Evolutionary conservation across 306 rosid genomes (phyloP), one percentile per base, ranked within the genome.

Genomic region (Lathyrus sativus): DNA sequence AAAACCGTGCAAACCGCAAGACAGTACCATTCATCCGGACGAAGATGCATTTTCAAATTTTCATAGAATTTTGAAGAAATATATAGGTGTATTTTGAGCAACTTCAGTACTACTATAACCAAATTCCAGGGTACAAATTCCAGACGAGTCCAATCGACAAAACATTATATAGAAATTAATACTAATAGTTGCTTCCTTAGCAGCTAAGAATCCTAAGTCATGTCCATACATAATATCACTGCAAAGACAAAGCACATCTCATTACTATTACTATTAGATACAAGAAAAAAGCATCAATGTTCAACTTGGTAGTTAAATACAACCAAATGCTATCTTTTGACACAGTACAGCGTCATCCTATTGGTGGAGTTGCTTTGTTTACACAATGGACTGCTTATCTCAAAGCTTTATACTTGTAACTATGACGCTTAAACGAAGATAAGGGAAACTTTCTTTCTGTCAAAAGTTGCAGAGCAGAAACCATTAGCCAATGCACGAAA

Each of bases 381-480:
- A 57, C 46, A 71, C 74, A 17, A 56, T 54, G 78, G 82, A 76
- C 49, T 68, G 59, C 65, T 68, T 66, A 73, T 76, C 70, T 64
- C 49, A 84, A 80, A 81, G 84, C 68, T 56, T 79, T 59, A 39
- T 48, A 43, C 44, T 24, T 49, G 76, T 48, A 55, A 70, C 74
- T 72, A 60, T 53, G 74, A 66, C 68, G 74, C 78, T 46, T 61
- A 73, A 62, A 66, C 24, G 15, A 70, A 80, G 89, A 84, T 82
- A 70, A 80, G 84, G 80, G 80, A 67, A 78, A 77, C 79, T 82
- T 80, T 77, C 0, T 74, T 79, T 71, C 70, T 61, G 74, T 70
- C 86, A 80, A 80, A 81, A 74, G 80, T 61, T 72, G 71, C 74
- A 48, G 22, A 41, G 81, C 75, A 78, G 43, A 62, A 65, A 46